A percentile compares a stretch with the other conserved stretches of the same genome.
Conservation (phyloP, 805 yeast genomes). For the Yarrowia sp. region DNA sequence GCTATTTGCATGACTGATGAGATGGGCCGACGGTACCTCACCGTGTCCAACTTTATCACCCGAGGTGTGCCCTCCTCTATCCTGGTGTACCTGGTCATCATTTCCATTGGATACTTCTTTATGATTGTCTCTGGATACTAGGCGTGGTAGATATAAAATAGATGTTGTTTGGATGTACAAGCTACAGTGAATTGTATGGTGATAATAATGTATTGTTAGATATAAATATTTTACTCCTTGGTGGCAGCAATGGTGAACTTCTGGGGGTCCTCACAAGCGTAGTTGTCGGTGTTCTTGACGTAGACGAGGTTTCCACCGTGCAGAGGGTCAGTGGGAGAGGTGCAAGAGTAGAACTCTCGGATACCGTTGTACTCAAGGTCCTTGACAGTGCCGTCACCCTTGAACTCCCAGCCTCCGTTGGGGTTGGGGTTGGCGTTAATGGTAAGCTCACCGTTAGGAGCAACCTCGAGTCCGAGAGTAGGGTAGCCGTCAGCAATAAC, state of each 20-base stretch:
- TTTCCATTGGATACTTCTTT: slow-evolving; percentile 74
- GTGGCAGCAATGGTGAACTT: slow-evolving; percentile 7
- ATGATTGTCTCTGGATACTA: slow-evolving; percentile 60
- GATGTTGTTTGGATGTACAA: neutral
- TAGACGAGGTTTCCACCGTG: neutral
- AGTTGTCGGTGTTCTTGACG: neutral
- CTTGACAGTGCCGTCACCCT: neutral
- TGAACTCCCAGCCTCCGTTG: neutral
- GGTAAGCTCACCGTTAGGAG: neutral
- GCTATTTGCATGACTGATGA: slow-evolving; percentile 94
- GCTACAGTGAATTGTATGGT: neutral
- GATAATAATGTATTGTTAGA: neutral
- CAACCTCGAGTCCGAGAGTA: neutral
- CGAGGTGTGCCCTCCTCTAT: slow-evolving; percentile 89
- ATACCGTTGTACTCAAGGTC: neutral
- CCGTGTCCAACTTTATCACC: slow-evolving; percentile 80
- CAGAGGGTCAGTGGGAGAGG: neutral
- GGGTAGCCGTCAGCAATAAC: neutral
- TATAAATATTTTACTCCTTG: neutral
- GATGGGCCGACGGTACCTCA: slow-evolving; percentile 83
- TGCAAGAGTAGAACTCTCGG: neutral
- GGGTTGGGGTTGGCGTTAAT: neutral
- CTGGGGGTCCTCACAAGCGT: neutral
- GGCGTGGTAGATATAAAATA: neutral
- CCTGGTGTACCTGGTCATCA: slow-evolving; percentile 66